Conservation (phyloP, 2,329 filamentous ascomycete species). For the Colletotrichum zoysiae region DNA sequence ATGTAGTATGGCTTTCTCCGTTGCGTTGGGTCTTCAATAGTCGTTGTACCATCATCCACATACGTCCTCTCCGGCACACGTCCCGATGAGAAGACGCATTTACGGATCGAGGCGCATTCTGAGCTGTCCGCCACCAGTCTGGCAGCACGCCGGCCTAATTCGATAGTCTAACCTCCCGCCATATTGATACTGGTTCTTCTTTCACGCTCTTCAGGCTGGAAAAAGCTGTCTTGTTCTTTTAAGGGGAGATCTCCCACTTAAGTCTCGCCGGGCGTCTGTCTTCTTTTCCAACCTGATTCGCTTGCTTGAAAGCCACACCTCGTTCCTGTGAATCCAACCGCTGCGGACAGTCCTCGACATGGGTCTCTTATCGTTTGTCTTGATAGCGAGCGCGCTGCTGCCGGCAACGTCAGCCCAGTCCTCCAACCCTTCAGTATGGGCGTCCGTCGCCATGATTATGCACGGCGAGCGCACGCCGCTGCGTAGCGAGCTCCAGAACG, state of each 20-base stretch:
- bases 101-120: neutral
- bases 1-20: conserved; percentile 10
- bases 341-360: conserved; percentile 34
- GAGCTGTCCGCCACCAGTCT: neutral
- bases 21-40: conserved; percentile 1
- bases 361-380: conserved; percentile 41
- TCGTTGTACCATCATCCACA: conserved; percentile 16
- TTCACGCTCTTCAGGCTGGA: neutral
- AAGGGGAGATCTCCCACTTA: conserved; percentile 9
- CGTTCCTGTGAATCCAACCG: neutral
- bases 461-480: conserved; percentile 67
- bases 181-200: neutral
- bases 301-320: neutral
- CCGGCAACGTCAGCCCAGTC: conserved; percentile 49
- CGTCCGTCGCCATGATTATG: conserved; percentile 61
- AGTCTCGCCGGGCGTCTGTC: neutral
- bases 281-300: neutral
- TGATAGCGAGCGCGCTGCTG: conserved; percentile 46
- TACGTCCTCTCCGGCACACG: neutral
- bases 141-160: conserved; percentile 3
- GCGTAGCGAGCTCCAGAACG: conserved; percentile 46
- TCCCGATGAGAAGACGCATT: neutral
- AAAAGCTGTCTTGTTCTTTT: conserved; percentile 1
- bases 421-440: conserved; percentile 59
- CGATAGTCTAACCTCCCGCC: neutral